Conservation (phyloP, 768 basidiomycete species). For the Termitomyces sp. region DNA sequence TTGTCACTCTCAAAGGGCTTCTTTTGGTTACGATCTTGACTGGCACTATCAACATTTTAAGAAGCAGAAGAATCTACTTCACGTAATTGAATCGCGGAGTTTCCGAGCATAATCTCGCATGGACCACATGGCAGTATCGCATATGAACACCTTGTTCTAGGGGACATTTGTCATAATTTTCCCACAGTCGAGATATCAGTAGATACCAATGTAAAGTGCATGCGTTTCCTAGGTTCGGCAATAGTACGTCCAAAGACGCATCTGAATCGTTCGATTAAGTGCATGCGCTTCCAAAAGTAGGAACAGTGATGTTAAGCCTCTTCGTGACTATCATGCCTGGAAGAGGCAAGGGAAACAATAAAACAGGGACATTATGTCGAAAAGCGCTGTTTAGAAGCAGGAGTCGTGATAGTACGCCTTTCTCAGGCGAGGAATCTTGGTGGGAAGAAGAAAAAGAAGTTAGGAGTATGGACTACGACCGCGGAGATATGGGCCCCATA, state of each 20-base stretch:
- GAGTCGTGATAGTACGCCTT: too few relatives aligned
- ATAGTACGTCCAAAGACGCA: too few relatives aligned
- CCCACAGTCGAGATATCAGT: background rate
- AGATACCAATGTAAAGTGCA: too few relatives aligned
- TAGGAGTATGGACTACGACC: too few relatives aligned
- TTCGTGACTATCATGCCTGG: background rate
- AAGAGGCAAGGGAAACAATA: background rate
- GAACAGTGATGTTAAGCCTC: background rate
- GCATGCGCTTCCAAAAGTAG: background rate
- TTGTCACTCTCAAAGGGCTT: too few relatives aligned
- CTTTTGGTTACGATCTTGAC: too few relatives aligned
- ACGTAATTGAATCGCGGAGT: background rate
- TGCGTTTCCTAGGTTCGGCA: too few relatives aligned
- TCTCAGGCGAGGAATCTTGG: too few relatives aligned
- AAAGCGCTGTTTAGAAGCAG: background rate
- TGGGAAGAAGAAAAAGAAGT: background rate
- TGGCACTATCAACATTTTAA: background rate
- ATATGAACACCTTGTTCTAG: background rate
- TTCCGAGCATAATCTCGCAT: background rate
- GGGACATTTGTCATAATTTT: background rate
- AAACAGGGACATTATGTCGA: background rate
- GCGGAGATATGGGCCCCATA: background rate
- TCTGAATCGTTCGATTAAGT: background rate
- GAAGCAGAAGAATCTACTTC: background rate
- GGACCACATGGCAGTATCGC: background rate